Evolutionary conservation across 2,329 filamentous ascomycete species (phyloP).

Genomic region (Lecanicillium sp.): DNA sequence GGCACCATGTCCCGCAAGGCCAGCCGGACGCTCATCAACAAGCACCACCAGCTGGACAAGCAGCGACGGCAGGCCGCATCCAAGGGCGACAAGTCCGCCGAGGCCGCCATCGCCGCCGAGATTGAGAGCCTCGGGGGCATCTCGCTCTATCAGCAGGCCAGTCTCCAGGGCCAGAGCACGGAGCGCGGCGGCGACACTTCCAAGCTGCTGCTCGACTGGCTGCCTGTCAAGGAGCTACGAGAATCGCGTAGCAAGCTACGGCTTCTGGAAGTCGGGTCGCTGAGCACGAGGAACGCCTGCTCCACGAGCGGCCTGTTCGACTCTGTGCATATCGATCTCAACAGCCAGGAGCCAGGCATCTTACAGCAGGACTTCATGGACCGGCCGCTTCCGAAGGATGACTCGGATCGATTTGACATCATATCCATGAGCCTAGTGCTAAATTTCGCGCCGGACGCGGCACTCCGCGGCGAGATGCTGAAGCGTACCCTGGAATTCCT

Average conservation of each 20-base stretch:
- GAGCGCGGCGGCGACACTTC: slow-evolving; percentile 65
- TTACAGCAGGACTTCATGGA: slow-evolving; percentile 91
- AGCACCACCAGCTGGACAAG: slow-evolving; percentile 60
- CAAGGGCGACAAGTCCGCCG: slow-evolving; percentile 43
- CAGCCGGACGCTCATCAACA: slow-evolving; percentile 59
- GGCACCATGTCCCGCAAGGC: slow-evolving; percentile 59
- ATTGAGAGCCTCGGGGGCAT: slow-evolving; percentile 56
- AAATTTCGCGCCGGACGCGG: slow-evolving; percentile 83
- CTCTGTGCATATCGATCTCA: slow-evolving; percentile 80
- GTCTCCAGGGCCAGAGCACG: slow-evolving; percentile 59
- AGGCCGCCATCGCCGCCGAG: slow-evolving; percentile 44
- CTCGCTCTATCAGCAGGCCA: slow-evolving; percentile 59
- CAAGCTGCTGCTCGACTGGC: slow-evolving; percentile 57
- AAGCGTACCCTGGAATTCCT: slow-evolving; percentile 68
- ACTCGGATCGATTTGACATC: slow-evolving; percentile 70
- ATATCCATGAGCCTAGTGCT: slow-evolving; percentile 88
- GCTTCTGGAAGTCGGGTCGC: slow-evolving; percentile 83
- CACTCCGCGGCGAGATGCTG: slow-evolving; percentile 77
- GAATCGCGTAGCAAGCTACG: slow-evolving; percentile 35
- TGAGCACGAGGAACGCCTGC: slow-evolving; percentile 80
- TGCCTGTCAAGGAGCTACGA: slow-evolving; percentile 31
- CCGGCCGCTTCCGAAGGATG: slow-evolving; percentile 61
- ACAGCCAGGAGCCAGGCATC: slow-evolving; percentile 78
- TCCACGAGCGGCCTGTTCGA: slow-evolving; percentile 65
- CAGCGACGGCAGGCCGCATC: slow-evolving; percentile 48